Base-by-base conservation (phyloP, 768 basidiomycete genomes). In the Pulveroboletus sp. region DNA sequence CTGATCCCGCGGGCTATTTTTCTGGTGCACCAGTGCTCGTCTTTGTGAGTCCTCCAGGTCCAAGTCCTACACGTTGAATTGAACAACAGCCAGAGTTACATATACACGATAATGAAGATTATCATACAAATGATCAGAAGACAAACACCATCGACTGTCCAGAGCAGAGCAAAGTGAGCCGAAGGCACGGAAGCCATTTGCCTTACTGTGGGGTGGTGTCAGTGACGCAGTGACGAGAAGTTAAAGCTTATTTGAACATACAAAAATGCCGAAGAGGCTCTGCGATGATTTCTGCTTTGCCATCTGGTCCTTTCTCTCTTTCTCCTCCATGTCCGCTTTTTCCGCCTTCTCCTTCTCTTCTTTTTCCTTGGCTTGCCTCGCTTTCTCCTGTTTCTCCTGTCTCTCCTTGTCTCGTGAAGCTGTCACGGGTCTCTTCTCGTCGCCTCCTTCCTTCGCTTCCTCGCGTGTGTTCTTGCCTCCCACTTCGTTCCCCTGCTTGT, bases 131-230 rank as follows among this genome's bases (percentile, higher is more conserved):
- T 8, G n/a, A 60, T 9, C 2, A 21, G 21, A 5, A 61, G 27
- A 52, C 52, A 57, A 18, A 52, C 15, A 15, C 38, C 18, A 3
- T 62, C 61, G 0, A 26, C 15, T 21, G 51, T 33, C 27, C 28
- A 12, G 2, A 42, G 21, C 0, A 32, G 41, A 41, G 43, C 8
- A 7, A n/a, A 4, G 8, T n/a, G 5, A 27, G 35, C 15, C 7
- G 17, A 39, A 26, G 17, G 30, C 6, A n/a, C 2, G 14, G 24
- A 7, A 6, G 46, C 37, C 6, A 53, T 3, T 8, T 46, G 48
- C n/a, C 21, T 11, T 3, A 7, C 61, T 60, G 38, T 35, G 12
- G 8, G 31, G 32, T 15, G 21, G 24, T 1, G 18, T 61, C 5
- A 59, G 50, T 15, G 15, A 32, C 21, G 27, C 15, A 14, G 11